These are phyloP conservation scores for Cenchrus americanus DNA, from an alignment of 176 grass and related monocot genomes.

Conservation along the genomic window DNA sequence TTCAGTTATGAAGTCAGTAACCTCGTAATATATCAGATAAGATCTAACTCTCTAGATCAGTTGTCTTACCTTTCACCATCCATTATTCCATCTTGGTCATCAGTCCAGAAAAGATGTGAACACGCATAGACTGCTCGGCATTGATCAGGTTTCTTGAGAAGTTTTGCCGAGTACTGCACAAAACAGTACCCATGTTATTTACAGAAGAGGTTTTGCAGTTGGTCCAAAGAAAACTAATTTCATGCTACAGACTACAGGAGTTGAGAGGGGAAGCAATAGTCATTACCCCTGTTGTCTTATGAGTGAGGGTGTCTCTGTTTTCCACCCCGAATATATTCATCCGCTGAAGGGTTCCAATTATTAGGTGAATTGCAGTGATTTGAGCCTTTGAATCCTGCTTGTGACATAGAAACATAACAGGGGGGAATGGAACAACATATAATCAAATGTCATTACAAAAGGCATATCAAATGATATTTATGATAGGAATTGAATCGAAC, in stretches of 20 bases:
- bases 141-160: constrained; percentile 97
- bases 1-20: constrained; percentile 11
- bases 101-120: constrained; percentile 98
- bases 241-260: neutral
- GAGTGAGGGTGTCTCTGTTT: constrained; percentile 96
- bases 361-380: constrained; percentile 98
- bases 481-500: neutral
- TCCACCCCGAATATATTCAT: constrained; percentile 97
- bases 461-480: neutral
- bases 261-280: constrained; percentile 30
- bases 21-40: constrained; percentile 2
- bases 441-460: constrained; percentile 17
- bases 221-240: constrained; percentile 10
- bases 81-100: constrained; percentile 97
- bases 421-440: neutral
- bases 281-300: constrained; percentile 96
- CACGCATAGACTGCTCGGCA: constrained; percentile 99
- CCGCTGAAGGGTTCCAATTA: constrained; percentile 93
- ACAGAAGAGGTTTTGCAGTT: neutral
- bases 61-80: constrained; percentile 91
- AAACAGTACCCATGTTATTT: constrained; percentile 29
- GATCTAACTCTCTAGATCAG: constrained; percentile 17
- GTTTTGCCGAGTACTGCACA: constrained; percentile 96
- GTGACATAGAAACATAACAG: constrained; percentile 33
- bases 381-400: constrained; percentile 98